These are phyloP conservation scores for Colletotrichum ledebouriae DNA, from an alignment of 2,329 filamentous ascomycete genomes.

Conservation along the genomic window DNA sequence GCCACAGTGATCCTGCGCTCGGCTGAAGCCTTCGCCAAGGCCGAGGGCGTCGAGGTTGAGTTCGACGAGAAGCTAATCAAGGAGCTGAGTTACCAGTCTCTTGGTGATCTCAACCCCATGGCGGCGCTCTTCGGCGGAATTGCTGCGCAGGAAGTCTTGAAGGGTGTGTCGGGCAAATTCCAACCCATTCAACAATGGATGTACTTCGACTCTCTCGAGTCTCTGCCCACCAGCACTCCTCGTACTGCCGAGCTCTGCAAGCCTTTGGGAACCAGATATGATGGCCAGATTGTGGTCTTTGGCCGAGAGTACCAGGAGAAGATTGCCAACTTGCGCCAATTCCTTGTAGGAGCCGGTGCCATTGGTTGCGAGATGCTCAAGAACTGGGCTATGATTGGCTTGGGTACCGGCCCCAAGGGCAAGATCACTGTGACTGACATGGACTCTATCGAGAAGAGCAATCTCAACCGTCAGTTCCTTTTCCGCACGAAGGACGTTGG, in stretches of 20 bases:
- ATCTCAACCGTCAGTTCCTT: constrained; percentile 96
- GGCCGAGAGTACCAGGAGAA: constrained; percentile 95
- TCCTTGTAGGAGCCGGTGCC: constrained; percentile 94
- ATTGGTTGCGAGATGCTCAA: constrained; percentile 99
- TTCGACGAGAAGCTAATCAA: constrained; percentile 92
- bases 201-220: constrained; percentile 98
- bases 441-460: constrained; percentile 99
- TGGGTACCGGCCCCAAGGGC: constrained; percentile 88
- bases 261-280: constrained; percentile 87
- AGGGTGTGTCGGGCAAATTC: constrained; percentile 98
- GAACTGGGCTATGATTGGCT: constrained; percentile 99
- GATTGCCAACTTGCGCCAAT: constrained; percentile 89
- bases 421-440: constrained; percentile 96
- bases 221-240: constrained; percentile 79
- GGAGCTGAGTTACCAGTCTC: constrained; percentile 94
- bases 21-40: constrained; percentile 79
- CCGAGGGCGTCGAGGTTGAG: constrained; percentile 84
- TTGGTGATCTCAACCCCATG: constrained; percentile 90
- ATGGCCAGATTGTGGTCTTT: constrained; percentile 97
- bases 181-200: constrained; percentile 95
- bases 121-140: constrained; percentile 96
- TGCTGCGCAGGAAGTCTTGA: constrained; percentile 93
- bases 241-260: constrained; percentile 91
- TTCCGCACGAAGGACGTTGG: constrained; percentile 96
- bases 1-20: constrained; percentile 82